Conservation (phyloP, 495 filamentous ascomycete genomes). For the Penicillium fimorum region DNA sequence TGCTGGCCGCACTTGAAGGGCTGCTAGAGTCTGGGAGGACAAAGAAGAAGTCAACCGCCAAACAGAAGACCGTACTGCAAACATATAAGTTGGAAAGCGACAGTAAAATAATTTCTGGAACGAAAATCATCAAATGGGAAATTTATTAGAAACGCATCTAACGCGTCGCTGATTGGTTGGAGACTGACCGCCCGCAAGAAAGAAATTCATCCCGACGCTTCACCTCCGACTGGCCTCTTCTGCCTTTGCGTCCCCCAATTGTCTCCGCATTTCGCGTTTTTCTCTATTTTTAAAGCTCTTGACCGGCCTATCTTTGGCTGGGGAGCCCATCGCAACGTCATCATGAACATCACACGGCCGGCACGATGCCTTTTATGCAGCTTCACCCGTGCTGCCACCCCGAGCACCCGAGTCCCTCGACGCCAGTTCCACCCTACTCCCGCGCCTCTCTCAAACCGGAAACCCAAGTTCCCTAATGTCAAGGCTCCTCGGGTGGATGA, state of each 20-base stretch:
- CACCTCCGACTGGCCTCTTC: slow-evolving; percentile 29
- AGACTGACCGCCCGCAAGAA: slow-evolving; percentile 30
- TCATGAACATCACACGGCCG: slow-evolving; percentile 59
- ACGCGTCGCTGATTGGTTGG: slow-evolving; percentile 23
- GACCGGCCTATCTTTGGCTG: slow-evolving; percentile 30
- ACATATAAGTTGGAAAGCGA: slow-evolving; percentile 23
- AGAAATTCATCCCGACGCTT: slow-evolving; percentile 34
- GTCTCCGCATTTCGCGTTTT: slow-evolving; percentile 16
- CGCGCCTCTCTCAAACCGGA: slow-evolving; percentile 34
- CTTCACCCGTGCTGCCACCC: slow-evolving; percentile 41
- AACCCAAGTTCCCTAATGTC: slow-evolving; percentile 31
- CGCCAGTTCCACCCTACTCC: slow-evolving; percentile 55
- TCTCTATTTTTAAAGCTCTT: slow-evolving; percentile 21
- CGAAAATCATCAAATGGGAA: slow-evolving; percentile 24
- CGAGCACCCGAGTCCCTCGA: slow-evolving; percentile 44
- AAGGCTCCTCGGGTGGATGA: slow-evolving; percentile 26
- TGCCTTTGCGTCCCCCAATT: slow-evolving; percentile 15
- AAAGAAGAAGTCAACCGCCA: slow-evolving; percentile 15
- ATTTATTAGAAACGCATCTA: slow-evolving; percentile 34
- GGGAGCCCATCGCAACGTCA: slow-evolving; percentile 25
- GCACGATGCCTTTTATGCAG: slow-evolving; percentile 58
- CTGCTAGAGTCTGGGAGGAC: neutral
- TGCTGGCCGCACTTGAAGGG: slow-evolving; percentile 4
- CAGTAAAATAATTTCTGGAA: slow-evolving; percentile 9
- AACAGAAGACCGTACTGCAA: slow-evolving; percentile 17